These are phyloP conservation scores for Theobroma grandiflorum DNA, from an alignment of 441 rosid genomes.

Conservation along the genomic window DNA sequence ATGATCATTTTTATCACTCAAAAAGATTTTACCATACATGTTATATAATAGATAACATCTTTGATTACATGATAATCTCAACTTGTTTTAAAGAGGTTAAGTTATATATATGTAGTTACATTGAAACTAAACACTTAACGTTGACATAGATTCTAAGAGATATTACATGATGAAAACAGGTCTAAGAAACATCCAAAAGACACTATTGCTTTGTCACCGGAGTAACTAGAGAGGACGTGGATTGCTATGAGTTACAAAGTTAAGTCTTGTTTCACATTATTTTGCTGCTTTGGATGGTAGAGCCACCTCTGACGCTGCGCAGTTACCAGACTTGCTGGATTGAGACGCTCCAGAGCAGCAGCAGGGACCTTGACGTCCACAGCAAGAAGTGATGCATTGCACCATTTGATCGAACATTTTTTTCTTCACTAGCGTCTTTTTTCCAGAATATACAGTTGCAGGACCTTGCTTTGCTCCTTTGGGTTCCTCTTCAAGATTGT, in stretches of 20 bases:
- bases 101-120: no score
- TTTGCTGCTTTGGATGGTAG: not conserved
- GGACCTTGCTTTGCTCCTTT: not conserved
- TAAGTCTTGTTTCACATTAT: not conserved
- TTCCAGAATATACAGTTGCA: not conserved
- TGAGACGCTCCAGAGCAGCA: not conserved
- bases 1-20: no score
- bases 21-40: no score
- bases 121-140: no score
- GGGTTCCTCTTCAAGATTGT: not conserved
- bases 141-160: no score
- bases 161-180: no score
- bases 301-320: not conserved
- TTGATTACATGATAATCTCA: no score
- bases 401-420: constrained; percentile 32
- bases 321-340: not conserved
- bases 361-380: not conserved
- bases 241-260: no score
- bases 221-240: not conserved
- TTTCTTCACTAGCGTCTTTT: constrained; percentile 42
- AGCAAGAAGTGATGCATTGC: constrained; percentile 13
- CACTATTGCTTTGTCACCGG: no score
- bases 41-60: no score
- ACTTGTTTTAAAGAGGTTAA: no score
- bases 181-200: no score